Conservation (phyloP, 2,329 filamentous ascomycete species). For the Fusarium solani-melongenae region DNA sequence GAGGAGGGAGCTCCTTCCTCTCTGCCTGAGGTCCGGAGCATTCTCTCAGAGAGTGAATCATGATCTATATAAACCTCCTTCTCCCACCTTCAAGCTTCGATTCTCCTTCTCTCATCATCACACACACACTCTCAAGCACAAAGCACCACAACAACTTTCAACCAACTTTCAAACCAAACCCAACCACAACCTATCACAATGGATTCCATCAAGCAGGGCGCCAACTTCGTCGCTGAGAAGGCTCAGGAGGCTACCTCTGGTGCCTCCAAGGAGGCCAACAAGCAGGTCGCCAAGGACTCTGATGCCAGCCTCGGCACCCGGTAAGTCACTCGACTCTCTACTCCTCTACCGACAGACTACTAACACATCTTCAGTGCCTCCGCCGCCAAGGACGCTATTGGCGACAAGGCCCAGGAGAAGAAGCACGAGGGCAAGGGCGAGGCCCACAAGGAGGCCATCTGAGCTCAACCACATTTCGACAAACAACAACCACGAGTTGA, state of each 20-base stretch:
- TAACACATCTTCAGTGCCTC: conserved; percentile 50
- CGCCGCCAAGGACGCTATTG: conserved; percentile 61
- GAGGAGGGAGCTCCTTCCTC: background rate
- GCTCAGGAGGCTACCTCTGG: conserved; percentile 66
- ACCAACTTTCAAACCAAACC: conserved; percentile 20
- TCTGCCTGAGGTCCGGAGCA: background rate
- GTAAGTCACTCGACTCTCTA: conserved; percentile 45
- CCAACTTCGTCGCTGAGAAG: conserved; percentile 74
- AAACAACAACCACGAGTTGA: background rate
- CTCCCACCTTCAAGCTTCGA: background rate
- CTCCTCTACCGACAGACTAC: background rate
- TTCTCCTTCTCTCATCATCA: conserved; percentile 10
- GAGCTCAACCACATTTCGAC: conserved; percentile 33
- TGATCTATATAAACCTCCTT: conserved; percentile 36
- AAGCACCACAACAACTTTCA: conserved; percentile 9
- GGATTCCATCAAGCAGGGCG: conserved; percentile 69
- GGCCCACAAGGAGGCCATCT: conserved; percentile 55
- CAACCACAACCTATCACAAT: conserved; percentile 50
- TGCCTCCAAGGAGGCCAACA: conserved; percentile 76
- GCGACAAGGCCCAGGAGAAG: conserved; percentile 58
- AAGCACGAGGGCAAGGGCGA: conserved; percentile 54
- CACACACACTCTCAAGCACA: conserved; percentile 8
- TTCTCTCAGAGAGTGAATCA: background rate
- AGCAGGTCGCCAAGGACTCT: conserved; percentile 73
- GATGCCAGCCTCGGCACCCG: conserved; percentile 65